Conservation (phyloP, 2,329 filamentous ascomycete genomes). For the Trichoderma sp. region DNA sequence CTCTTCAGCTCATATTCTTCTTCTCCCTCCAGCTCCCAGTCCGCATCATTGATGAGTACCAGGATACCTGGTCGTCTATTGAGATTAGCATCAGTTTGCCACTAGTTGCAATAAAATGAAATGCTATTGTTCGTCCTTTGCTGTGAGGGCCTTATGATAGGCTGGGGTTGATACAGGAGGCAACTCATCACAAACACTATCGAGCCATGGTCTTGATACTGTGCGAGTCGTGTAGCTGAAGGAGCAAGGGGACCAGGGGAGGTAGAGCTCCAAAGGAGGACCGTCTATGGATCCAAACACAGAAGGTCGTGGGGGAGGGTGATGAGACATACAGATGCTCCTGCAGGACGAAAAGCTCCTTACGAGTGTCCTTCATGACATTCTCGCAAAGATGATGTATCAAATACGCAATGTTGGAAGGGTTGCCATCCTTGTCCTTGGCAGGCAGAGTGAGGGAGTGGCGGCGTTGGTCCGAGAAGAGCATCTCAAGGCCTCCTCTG, state of each 20-base stretch:
- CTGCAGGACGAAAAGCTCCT: conserved; percentile 88
- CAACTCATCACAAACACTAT: neutral
- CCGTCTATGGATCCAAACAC: neutral
- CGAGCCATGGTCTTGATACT: neutral
- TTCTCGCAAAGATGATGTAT: conserved; percentile 78
- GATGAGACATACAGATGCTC: conserved; percentile 73
- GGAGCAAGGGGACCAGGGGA: neutral
- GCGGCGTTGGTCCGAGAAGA: conserved; percentile 81
- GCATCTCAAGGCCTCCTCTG: conserved; percentile 90
- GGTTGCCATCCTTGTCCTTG: conserved; percentile 57
- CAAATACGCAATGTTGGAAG: conserved; percentile 72
- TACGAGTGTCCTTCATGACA: conserved; percentile 80
- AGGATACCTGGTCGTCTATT: conserved; percentile 88
- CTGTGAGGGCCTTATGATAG: neutral
- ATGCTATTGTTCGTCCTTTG: neutral
- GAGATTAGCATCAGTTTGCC: conserved; percentile 2
- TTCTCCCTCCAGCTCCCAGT: conserved; percentile 98
- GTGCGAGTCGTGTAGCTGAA: neutral
- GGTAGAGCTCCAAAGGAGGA: neutral
- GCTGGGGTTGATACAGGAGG: neutral
- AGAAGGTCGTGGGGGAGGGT: neutral
- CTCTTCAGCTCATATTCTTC: conserved; percentile 81
- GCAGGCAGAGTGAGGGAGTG: conserved; percentile 70
- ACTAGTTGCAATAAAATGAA: neutral
- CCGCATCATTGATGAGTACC: conserved; percentile 94